phyloP scores from a whole-genome alignment of 225 moss, liverwort and hornwort genomes.

The Ulota crispa region DNA sequence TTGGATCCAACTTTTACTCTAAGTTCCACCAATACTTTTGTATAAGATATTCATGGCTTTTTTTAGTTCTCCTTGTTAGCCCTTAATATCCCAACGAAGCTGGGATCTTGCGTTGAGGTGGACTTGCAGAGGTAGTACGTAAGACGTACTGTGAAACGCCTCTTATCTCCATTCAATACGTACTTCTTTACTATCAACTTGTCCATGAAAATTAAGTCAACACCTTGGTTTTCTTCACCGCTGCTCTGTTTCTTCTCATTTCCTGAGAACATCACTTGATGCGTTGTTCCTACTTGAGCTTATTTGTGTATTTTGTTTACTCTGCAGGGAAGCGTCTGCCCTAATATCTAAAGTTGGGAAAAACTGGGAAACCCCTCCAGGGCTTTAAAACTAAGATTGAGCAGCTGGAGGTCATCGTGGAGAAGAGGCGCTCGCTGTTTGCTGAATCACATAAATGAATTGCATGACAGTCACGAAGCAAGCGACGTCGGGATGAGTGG shows the following conservation, averaged over 20 bases:
- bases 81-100: no score
- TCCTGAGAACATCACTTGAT: not conserved
- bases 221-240: not conserved
- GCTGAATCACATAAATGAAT: not conserved
- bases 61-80: no score
- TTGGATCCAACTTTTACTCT: no score
- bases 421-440: conserved; percentile 5
- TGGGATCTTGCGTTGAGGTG: no score
- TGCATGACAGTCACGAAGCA: not conserved
- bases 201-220: not conserved
- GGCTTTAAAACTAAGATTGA: not conserved
- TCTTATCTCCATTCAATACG: no score
- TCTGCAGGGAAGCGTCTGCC: conserved; percentile 22
- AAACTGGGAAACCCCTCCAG: conserved; percentile 1
- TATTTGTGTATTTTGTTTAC: not conserved
- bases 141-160: no score
- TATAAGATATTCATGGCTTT: no score
- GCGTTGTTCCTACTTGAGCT: no score
- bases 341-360: no score
- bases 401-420: conserved; percentile 18
- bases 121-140: no score
- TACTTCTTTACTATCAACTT: not conserved
- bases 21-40: no score
- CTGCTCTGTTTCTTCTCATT: not conserved
- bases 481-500: not conserved